Base-by-base conservation (phyloP, 2,329 filamentous ascomycete genomes). In the Penicillium glabrum region DNA sequence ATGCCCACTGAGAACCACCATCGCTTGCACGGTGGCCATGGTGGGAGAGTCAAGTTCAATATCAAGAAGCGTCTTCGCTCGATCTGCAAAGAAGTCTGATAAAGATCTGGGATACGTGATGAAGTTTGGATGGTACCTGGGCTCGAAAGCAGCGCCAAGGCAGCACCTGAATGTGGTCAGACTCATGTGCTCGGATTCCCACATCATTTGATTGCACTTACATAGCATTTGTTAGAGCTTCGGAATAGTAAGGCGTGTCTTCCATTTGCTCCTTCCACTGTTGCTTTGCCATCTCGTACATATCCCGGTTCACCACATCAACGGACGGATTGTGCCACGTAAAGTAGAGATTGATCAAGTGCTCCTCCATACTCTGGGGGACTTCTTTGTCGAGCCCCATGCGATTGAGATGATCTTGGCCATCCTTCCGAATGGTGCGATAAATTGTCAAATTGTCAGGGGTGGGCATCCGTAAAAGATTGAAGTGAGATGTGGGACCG, bases 41-140 rank as follows among this genome's bases (percentile, higher is more conserved):
- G 65, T 70, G 0, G 76, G 76, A 24, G 64, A 70, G 44, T 77
- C 75, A 29, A 78, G 64, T 53, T 78, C 75, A 5, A 76, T 67
- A 31, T 78, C 74, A 11, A 78, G 65, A 27, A 74, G 62, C 9
- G 65, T 64, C 51, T 76, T 76, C 1, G 72, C 68, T 44, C 75
- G 62, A 33, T 72, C 67, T 2, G 70, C 69, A 47, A 62, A 61
- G 31, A 75, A 75, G 16, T 75, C 71, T 1, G 67, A 60, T 21
- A 67, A 60, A n/a, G 69, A 59, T 24, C 54, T 63, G 14, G 72
- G 67, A 58, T 69, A 67, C 14, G 61, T 63, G 13, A 61, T 43
- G 27, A 61, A 59, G 9, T 52, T 56, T 4, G 67, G 66, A 47
- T 72, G 65, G 53, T 65, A 67, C 5, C 66, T 62, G 7, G 68